These are phyloP conservation scores for Malus fusca DNA, from an alignment of 306 rosid species.

Conservation along the genomic window DNA sequence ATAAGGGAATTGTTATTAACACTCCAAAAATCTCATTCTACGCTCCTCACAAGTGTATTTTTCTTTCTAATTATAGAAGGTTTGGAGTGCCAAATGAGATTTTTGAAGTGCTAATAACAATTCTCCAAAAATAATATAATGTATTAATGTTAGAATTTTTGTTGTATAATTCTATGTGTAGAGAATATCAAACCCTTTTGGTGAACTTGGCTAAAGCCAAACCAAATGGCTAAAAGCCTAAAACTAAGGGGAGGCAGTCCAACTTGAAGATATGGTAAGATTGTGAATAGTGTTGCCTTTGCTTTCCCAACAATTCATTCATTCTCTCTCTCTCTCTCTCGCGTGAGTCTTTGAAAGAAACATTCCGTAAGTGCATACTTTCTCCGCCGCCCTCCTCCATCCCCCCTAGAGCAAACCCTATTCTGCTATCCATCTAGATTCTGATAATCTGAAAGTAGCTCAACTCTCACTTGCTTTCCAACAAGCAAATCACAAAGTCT, in stretches of 20 bases:
- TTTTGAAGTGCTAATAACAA: no score
- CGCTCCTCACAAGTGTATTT: no score
- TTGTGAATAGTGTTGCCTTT: neutral
- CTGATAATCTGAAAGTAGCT: neutral
- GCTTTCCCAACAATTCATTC: constrained; percentile 5
- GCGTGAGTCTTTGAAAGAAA: neutral
- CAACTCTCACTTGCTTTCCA: neutral
- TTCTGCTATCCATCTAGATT: neutral
- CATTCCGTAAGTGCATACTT: neutral
- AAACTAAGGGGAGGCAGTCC: neutral
- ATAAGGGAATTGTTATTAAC: neutral
- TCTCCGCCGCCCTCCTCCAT: neutral
- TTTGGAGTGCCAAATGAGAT: no score
- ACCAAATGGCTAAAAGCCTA: neutral
- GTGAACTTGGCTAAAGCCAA: neutral
- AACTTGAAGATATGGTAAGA: constrained; percentile 6
- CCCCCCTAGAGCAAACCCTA: neutral
- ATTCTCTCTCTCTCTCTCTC: neutral
- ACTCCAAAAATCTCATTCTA: no score
- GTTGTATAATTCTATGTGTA: neutral
- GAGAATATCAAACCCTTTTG: neutral
- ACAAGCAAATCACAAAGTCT: neutral
- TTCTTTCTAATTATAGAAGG: no score
- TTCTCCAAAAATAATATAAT: neutral
- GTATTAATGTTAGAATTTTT: neutral